Conservation (phyloP, 345 rosid species). For the Acer yangbiense region DNA sequence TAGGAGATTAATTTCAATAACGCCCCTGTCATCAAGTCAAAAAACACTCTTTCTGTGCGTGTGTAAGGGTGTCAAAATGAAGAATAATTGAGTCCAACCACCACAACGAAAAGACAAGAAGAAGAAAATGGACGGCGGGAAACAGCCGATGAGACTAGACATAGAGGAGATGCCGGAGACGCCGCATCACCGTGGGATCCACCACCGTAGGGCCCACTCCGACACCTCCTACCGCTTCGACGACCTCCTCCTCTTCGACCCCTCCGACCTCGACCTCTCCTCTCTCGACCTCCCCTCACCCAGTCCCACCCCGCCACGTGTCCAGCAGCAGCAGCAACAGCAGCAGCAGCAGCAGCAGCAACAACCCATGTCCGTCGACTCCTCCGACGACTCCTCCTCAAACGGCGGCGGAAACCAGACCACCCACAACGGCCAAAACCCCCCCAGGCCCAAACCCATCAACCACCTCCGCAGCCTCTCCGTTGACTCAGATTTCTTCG, state of each 20-base stretch:
- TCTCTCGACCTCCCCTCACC: slow-evolving; percentile 62
- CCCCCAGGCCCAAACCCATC: slow-evolving; percentile 39
- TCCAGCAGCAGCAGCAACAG: not conserved
- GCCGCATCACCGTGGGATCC: slow-evolving; percentile 57
- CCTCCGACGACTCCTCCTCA: slow-evolving; percentile 64
- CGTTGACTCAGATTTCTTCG: slow-evolving; percentile 88
- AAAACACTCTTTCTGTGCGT: not conserved
- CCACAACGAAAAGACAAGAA: not conserved
- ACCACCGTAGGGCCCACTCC: slow-evolving; percentile 90
- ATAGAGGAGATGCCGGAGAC: slow-evolving; percentile 73
- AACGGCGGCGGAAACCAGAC: slow-evolving; percentile 26
- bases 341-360: slow-evolving; percentile 6
- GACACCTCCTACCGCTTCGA: slow-evolving; percentile 88
- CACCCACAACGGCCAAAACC: slow-evolving; percentile 13
- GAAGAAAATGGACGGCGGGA: slow-evolving; percentile 13
- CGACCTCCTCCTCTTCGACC: slow-evolving; percentile 84
- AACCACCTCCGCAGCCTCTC: slow-evolving; percentile 86
- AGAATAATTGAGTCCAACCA: slow-evolving; percentile 1
- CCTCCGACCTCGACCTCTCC: slow-evolving; percentile 82
- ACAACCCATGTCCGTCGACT: slow-evolving; percentile 54
- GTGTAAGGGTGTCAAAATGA: not conserved
- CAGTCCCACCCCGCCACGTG: slow-evolving; percentile 29
- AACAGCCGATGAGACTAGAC: slow-evolving; percentile 15
- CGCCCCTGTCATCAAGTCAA: not conserved
- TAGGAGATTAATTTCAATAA: not conserved